Base-by-base conservation (phyloP, 2,329 filamentous ascomycete species). In the Rhynchosporium agropyri region DNA sequence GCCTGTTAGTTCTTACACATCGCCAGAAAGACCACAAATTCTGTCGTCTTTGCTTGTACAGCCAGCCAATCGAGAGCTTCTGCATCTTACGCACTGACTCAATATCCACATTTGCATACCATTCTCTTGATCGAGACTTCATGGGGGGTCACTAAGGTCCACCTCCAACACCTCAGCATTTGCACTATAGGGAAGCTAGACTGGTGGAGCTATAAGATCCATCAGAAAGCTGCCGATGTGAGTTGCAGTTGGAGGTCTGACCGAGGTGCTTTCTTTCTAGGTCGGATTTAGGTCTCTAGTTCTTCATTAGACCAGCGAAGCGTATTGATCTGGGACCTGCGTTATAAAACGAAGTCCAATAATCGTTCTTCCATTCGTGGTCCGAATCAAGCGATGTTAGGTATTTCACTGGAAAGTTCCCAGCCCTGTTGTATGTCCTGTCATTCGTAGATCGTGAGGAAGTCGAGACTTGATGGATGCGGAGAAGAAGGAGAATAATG, bases 271-370 rank as follows among this genome's bases (percentile, higher is more conserved):
- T 20, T 12, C 10, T 26, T 38, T 53, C 33, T 38, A 53, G 50
- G 50, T 53, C 50, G 50, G 50, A 36, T 53, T 38, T 53, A 38
- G 33, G 50, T 53, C 36, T 53, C 50, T 38, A 40, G 15, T 53
- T 53, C n/a, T 28, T 31, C 6, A 4, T 8, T 38, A 28, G 33
- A 40, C 38, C 50, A 53, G 50, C 50, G 31, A 40, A 38, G 33
- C 33, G n/a, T 20, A 53, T 53, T 33, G 13, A 53, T 31, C 50
- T n/a, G 50, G 50, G 36, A 53, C 50, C 50, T 53, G 50, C 50
- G 50, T 53, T 3, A 15, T 38, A 9, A 53, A 33, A 31, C 50
- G 33, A 53, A 13, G 26, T 38, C 33, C 50, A 53, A 53, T 40
- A 4, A 20, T 53, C 8, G 31, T 33, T 4, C n/a, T 53, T n/a